phyloP scores from a whole-genome alignment of 2,329 filamentous ascomycete genomes.

The Sarocladiaceae sp. region DNA sequence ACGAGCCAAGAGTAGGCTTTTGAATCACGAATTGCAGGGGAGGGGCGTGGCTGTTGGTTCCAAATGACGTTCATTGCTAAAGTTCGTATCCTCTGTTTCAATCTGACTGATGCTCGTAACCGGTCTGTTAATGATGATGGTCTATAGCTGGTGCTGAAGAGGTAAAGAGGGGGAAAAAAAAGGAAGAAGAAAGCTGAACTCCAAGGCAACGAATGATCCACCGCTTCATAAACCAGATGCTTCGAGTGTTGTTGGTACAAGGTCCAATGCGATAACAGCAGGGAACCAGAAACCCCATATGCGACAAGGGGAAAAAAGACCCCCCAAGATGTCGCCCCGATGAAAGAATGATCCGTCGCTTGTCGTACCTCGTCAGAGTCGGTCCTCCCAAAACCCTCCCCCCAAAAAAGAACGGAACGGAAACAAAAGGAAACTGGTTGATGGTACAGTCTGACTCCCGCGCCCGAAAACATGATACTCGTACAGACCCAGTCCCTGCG shows the following conservation, averaged over 20 bases:
- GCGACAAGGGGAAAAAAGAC: no score
- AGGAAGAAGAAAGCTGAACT: not conserved
- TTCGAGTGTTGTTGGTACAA: conserved; percentile 4
- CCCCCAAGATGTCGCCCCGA: no score
- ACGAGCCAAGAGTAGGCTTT: no score
- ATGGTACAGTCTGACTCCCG: not conserved
- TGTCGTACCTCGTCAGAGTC: no score
- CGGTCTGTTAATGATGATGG: no score
- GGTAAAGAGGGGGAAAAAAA: not conserved
- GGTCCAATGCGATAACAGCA: not conserved
- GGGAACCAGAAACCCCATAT: not conserved
- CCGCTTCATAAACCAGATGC: not conserved
- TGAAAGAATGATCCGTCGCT: conserved; percentile 9
- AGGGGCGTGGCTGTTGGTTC: no score
- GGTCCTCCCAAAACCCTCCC: no score
- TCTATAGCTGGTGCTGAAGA: not conserved
- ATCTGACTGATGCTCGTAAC: no score
- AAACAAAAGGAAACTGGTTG: not conserved
- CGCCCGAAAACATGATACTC: conserved; percentile 5
- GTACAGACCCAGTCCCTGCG: not conserved
- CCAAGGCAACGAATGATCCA: conserved; percentile 2
- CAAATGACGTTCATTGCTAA: no score
- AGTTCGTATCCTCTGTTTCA: no score
- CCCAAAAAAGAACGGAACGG: no score
- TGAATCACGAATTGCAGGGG: no score